Conservation (phyloP, 2,329 filamentous ascomycete genomes). For the Alternaria postmessia region DNA sequence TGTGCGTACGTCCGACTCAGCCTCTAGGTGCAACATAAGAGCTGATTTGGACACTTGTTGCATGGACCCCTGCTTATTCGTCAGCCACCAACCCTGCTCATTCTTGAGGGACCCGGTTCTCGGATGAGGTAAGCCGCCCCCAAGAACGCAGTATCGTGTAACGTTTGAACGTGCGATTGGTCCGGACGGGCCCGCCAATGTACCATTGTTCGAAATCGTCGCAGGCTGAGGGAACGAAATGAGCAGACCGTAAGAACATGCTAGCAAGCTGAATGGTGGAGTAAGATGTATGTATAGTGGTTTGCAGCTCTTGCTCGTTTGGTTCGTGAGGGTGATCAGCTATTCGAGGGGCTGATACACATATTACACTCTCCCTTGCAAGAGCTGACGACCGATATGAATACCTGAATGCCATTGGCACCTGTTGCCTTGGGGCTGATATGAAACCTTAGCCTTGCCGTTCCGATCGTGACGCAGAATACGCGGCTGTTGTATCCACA, state of each 20-base stretch:
- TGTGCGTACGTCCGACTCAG: background rate
- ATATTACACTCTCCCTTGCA: background rate
- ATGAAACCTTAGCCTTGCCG: background rate
- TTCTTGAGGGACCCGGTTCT: background rate
- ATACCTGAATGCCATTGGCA: background rate
- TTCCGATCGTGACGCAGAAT: background rate
- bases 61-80: slow-evolving; percentile 7
- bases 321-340: background rate
- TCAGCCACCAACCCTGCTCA: slow-evolving; percentile 6
- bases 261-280: background rate
- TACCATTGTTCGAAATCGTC: background rate
- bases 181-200: background rate
- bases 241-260: background rate
- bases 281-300: background rate
- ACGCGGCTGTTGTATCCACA: background rate
- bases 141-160: background rate
- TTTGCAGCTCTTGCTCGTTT: background rate
- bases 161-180: background rate
- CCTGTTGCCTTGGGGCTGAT: background rate
- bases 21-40: background rate
- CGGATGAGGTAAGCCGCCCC: slow-evolving; percentile 12
- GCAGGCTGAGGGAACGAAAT: background rate
- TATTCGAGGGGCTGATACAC: background rate
- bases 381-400: background rate
- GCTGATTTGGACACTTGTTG: background rate